Base-by-base conservation (phyloP, 768 basidiomycete species). In the Suillus fuscotomentosus region DNA sequence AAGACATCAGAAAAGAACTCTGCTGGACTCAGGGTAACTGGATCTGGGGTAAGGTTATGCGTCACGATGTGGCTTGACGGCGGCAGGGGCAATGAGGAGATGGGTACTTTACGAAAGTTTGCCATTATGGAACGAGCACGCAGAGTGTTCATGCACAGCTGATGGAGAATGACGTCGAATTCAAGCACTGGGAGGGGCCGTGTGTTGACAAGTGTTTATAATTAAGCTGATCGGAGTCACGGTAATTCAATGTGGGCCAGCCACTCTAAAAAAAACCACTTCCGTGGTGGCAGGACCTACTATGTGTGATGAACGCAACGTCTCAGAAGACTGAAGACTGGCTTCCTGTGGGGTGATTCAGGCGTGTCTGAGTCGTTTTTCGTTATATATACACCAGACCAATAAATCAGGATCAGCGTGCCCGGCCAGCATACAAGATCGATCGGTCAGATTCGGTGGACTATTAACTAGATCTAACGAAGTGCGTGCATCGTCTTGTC, bases 21-120 rank as follows among this genome's bases (percentile, higher is more conserved):
- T n/a, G 81, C 67, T 0, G 84, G 79, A 8, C 81, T 80, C 6
- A 87, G 82, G 0, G 86, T 84, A 50, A 78, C 71, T 1, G 83
- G 76, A 69, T 94, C 91, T 22, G 91, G 84, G 0, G 83, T 89
- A 82, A 85, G 78, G 67, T 81, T 80, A 68, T 79, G 78, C 1
- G 77, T 78, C 60, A 86, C 70, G 42, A 76, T 72, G 42, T 79
- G 78, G 3, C 78, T 70, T 13, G 76, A 56, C 5, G 80, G 80
- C 6, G 84, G 82, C 4, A 86, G 78, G 36, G 84, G 83, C 22
- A 86, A 79, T 6, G 75, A 71, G 48, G 83, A 81, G 47, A 86
- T 78, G 15, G 84, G 67, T 11, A 76, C 68, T 70, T 74, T 75
- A 27, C 64, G 36, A 59, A 8, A 56, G 66, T 70, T 14, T n/a